Conservation (phyloP, 2,329 filamentous ascomycete genomes). For the Trichoderma atroviride region DNA sequence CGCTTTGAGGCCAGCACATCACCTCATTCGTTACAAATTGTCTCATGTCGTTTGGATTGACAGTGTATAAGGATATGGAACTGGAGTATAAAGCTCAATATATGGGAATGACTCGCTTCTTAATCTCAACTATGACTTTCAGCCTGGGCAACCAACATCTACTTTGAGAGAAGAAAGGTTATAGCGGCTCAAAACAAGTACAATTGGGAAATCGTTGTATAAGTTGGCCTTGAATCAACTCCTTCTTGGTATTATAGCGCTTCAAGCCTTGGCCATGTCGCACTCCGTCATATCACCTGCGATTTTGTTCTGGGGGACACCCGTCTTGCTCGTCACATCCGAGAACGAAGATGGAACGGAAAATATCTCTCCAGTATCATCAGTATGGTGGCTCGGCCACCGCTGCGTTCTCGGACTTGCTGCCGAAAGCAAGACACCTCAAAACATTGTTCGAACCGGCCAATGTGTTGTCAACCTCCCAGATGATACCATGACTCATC, state of each 20-base stretch:
- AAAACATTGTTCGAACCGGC: conserved; percentile 45
- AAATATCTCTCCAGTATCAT: conserved; percentile 50
- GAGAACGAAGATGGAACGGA: conserved; percentile 45
- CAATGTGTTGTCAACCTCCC: conserved; percentile 49
- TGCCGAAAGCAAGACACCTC: conserved; percentile 41
- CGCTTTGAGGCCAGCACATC: not conserved
- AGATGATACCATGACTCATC: conserved; percentile 38
- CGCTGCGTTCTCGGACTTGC: conserved; percentile 47
- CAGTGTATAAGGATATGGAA: not conserved
- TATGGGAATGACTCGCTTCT: not conserved
- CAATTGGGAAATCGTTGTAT: not conserved
- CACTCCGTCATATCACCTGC: conserved; percentile 40
- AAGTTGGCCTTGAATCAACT: not conserved
- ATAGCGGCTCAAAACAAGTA: not conserved
- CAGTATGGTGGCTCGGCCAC: conserved; percentile 48
- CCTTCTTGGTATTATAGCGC: not conserved
- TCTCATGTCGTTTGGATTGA: not conserved
- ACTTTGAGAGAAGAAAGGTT: not conserved
- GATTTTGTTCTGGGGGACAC: conserved; percentile 47
- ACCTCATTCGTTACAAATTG: not conserved
- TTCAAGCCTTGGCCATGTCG: not conserved
- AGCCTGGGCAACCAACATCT: not conserved
- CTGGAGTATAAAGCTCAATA: not conserved
- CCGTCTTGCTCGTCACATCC: conserved; percentile 45
- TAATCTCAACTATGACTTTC: not conserved